A percentile compares a stretch with the other conserved stretches of the same genome.
Conservation (phyloP, 139 green algal species). For the Chlamydomonas incerta region DNA sequence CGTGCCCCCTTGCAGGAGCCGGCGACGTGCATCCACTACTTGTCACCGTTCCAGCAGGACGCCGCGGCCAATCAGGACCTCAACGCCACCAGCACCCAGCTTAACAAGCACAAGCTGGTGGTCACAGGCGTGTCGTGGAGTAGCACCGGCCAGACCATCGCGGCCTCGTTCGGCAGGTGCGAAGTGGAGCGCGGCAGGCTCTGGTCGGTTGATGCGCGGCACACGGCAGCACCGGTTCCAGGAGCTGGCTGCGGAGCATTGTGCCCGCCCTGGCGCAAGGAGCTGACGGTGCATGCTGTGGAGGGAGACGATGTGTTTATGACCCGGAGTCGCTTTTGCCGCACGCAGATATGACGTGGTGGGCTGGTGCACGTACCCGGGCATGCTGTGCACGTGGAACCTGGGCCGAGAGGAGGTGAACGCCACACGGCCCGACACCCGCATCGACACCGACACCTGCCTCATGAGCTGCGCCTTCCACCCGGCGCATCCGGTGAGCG, state of each 20-base stretch:
- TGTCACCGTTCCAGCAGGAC: conserved; percentile 28
- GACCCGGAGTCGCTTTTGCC: neutral
- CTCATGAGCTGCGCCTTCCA: conserved; percentile 76
- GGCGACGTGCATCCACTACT: conserved; percentile 18
- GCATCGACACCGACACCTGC: conserved; percentile 68
- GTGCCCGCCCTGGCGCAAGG: too few relatives aligned
- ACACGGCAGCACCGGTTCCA: too few relatives aligned
- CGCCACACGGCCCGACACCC: conserved; percentile 50
- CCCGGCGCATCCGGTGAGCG: conserved; percentile 65
- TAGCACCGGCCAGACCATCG: conserved; percentile 68
- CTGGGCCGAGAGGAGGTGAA: conserved; percentile 59
- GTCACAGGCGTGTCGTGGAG: conserved; percentile 73
- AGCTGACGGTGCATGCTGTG: too few relatives aligned
- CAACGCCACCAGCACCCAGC: conserved; percentile 1
- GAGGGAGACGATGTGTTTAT: too few relatives aligned
- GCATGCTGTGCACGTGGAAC: conserved; percentile 73
- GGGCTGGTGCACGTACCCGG: conserved; percentile 71
- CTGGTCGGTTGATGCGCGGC: too few relatives aligned
- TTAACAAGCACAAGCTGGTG: conserved; percentile 40
- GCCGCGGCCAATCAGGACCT: neutral
- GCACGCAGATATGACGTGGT: conserved; percentile 64
- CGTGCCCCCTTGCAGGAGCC: conserved; percentile 18
- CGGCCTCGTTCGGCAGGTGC: conserved; percentile 66
- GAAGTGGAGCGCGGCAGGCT: too few relatives aligned
- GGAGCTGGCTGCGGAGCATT: too few relatives aligned